phyloP scores from a whole-genome alignment of 2,329 filamentous ascomycete genomes.

The Hysterium pulicare region DNA sequence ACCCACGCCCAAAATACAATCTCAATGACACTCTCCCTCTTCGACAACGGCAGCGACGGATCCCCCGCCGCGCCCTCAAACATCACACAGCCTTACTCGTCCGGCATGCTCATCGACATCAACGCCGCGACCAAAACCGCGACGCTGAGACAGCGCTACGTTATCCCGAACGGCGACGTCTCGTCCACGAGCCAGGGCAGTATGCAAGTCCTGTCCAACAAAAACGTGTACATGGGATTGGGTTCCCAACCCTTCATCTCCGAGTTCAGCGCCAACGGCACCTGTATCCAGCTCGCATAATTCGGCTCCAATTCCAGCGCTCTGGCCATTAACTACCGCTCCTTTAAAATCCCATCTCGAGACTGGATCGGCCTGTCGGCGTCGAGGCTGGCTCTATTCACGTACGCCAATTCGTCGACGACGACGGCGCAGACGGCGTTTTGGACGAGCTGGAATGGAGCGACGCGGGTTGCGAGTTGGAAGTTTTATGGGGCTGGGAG shows the following conservation, averaged over 20 bases:
- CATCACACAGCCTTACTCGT: conserved; percentile 33
- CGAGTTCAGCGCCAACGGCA: conserved; percentile 44
- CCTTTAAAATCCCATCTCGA: conserved; percentile 32
- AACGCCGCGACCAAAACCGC: conserved; percentile 15
- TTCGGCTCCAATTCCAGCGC: conserved; percentile 20
- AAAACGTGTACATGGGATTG: conserved; percentile 49
- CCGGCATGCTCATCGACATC: conserved; percentile 17
- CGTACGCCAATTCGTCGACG: conserved; percentile 17
- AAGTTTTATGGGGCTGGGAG: conserved; percentile 29
- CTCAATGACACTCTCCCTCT: conserved; percentile 23
- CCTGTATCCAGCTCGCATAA: conserved; percentile 41
- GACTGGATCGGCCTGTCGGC: conserved; percentile 21
- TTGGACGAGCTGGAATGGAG: conserved; percentile 33
- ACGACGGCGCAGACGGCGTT: too few relatives aligned
- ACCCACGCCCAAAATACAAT: conserved; percentile 5
- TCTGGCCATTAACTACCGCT: conserved; percentile 39
- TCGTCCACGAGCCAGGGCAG: conserved; percentile 42
- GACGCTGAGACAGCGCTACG: conserved; percentile 14
- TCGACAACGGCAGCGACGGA: conserved; percentile 34
- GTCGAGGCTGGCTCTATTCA: conserved; percentile 17
- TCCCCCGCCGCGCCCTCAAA: conserved; percentile 42
- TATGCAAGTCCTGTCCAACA: conserved; percentile 40
- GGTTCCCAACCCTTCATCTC: conserved; percentile 49
- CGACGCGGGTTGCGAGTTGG: conserved; percentile 24
- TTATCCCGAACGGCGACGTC: conserved; percentile 26